Conservation (phyloP, 257 asterid species). For the Scutellaria minor region DNA sequence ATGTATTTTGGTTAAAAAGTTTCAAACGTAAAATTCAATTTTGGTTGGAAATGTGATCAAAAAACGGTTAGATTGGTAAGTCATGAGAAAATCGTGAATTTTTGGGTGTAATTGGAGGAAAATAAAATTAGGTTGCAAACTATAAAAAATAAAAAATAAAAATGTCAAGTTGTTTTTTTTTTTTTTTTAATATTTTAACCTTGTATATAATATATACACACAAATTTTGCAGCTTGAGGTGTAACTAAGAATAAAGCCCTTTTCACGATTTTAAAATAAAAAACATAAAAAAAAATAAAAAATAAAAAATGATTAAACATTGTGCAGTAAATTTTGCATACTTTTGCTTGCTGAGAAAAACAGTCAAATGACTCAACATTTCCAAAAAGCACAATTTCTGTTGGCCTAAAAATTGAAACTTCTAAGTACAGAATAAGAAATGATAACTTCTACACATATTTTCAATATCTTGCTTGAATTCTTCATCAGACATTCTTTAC, state of each 20-base stretch:
- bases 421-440: conserved; percentile 29
- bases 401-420: conserved; percentile 38
- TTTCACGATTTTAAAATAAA: conserved; percentile 8
- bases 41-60: too few relatives aligned
- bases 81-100: too few relatives aligned
- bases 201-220: background rate
- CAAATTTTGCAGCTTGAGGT: background rate
- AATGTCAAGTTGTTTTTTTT: too few relatives aligned
- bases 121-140: too few relatives aligned
- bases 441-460: conserved; percentile 22
- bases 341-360: conserved; percentile 33
- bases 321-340: conserved; percentile 35
- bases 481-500: conserved; percentile 39
- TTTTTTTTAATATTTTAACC: too few relatives aligned
- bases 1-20: too few relatives aligned
- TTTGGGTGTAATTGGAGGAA: too few relatives aligned
- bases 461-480: conserved; percentile 20
- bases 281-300: too few relatives aligned
- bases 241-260: conserved; percentile 26
- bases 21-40: too few relatives aligned
- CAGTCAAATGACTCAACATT: conserved; percentile 44
- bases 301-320: conserved; percentile 25
- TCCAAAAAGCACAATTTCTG: conserved; percentile 16
- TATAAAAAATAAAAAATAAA: too few relatives aligned
- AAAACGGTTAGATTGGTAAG: too few relatives aligned